Evolutionary conservation across 2,329 filamentous ascomycete genomes (phyloP).

Genomic region (Thermoascus crustaceus): DNA sequence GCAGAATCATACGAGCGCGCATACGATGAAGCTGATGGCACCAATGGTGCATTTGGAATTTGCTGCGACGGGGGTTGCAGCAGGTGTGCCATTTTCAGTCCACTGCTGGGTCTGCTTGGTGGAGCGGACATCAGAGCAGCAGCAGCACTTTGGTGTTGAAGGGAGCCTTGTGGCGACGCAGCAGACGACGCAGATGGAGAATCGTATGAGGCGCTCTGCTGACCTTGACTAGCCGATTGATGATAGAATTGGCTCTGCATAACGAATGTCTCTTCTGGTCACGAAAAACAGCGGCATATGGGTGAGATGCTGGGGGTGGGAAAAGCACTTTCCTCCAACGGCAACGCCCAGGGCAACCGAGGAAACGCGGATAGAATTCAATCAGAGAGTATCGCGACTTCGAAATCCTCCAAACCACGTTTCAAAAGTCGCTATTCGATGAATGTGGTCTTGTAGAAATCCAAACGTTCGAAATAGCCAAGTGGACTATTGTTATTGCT

Average conservation of each 20-base stretch:
- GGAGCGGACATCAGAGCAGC: slow-evolving; percentile 27
- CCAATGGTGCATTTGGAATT: slow-evolving; percentile 15
- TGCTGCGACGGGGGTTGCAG: slow-evolving; percentile 29
- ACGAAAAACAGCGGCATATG: neutral
- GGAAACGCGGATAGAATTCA: neutral
- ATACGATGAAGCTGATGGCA: slow-evolving; percentile 21
- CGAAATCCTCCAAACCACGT: too few species aligned
- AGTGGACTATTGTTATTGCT: too few species aligned
- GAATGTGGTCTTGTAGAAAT: too few species aligned
- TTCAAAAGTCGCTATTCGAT: too few species aligned
- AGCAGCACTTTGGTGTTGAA: slow-evolving; percentile 16
- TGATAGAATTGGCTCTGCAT: slow-evolving; percentile 30
- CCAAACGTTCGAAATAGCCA: too few species aligned
- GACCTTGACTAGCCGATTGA: slow-evolving; percentile 16
- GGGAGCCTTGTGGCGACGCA: slow-evolving; percentile 23
- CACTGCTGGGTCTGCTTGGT: slow-evolving; percentile 31
- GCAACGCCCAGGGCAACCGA: neutral
- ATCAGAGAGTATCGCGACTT: too few species aligned
- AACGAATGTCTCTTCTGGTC: slow-evolving; percentile 3
- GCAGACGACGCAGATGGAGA: slow-evolving; percentile 29
- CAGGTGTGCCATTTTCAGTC: slow-evolving; percentile 35
- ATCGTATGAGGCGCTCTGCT: slow-evolving; percentile 22
- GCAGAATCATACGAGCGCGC: slow-evolving; percentile 33
- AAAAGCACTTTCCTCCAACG: neutral
- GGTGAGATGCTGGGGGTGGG: neutral